Evolutionary conservation across 2,329 filamentous ascomycete species (phyloP).

Genomic region (Cyphellophora attinorum): DNA sequence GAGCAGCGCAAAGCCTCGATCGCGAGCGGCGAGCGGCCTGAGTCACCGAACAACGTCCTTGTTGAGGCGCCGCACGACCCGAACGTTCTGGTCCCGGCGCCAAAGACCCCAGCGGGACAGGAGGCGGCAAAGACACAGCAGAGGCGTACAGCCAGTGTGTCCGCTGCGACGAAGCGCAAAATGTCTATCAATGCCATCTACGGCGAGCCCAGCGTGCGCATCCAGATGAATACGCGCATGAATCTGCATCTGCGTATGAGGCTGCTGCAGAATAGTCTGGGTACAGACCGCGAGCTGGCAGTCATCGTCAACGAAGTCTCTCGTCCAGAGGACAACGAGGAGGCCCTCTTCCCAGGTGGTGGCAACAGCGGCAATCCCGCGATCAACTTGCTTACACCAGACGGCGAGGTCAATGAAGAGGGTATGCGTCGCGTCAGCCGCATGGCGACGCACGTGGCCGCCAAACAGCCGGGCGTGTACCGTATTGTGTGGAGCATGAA

Average conservation of each 20-base stretch:
- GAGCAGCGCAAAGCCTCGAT: conserved; percentile 13
- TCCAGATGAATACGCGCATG: conserved; percentile 32
- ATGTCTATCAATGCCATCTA: conserved; percentile 16
- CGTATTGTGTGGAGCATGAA: conserved; percentile 26
- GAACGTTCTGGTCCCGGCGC: conserved; percentile 10
- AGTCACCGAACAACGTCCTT: conserved; percentile 5
- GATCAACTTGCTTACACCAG: no score
- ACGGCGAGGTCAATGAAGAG: conserved; percentile 6
- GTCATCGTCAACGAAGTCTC: conserved; percentile 17
- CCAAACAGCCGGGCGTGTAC: conserved; percentile 12
- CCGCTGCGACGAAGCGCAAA: conserved; percentile 2
- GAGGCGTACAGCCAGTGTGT: conserved; percentile 2
- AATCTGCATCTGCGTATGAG: conserved; percentile 35
- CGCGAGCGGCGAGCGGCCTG: conserved; percentile 6
- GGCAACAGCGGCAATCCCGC: neutral
- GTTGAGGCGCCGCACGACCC: conserved; percentile 10
- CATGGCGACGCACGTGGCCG: conserved; percentile 17
- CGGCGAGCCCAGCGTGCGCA: conserved; percentile 17
- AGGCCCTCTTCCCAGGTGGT: neutral
- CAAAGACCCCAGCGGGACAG: conserved; percentile 9
- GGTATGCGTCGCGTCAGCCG: conserved; percentile 12
- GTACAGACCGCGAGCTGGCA: conserved; percentile 8
- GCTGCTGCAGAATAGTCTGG: conserved; percentile 16
- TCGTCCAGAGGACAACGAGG: conserved; percentile 13
- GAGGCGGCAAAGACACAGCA: conserved; percentile 6